These are phyloP conservation scores for Rhizopogon parksii DNA, from an alignment of 1,284 basidiomycete species.

Conservation along the genomic window DNA sequence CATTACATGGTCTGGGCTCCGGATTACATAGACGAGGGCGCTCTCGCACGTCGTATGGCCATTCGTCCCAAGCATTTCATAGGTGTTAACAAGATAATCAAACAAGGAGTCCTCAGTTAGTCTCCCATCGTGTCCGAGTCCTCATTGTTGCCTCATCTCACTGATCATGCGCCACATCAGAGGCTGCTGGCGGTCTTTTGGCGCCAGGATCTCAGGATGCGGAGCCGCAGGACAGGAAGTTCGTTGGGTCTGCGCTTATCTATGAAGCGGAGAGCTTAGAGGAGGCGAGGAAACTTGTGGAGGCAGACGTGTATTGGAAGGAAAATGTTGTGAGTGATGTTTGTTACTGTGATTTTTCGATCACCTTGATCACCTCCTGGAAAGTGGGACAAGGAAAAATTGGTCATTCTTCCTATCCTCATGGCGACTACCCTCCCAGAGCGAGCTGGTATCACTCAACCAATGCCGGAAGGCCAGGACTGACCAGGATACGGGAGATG, in stretches of 20 bases:
- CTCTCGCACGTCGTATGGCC: slow-evolving; percentile 40
- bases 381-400: slow-evolving; percentile 35
- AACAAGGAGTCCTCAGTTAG: slow-evolving; percentile 31
- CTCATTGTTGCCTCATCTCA: slow-evolving; percentile 5
- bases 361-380: neutral
- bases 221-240: slow-evolving; percentile 31
- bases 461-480: slow-evolving; percentile 12
- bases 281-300: slow-evolving; percentile 41
- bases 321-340: slow-evolving; percentile 43
- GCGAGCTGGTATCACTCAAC: slow-evolving; percentile 17
- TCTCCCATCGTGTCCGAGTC: neutral
- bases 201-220: slow-evolving; percentile 35
- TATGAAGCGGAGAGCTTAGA: slow-evolving; percentile 42
- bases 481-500: neutral
- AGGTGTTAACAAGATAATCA: slow-evolving; percentile 34
- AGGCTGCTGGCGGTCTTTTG: slow-evolving; percentile 41
- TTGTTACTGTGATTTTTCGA: slow-evolving; percentile 1
- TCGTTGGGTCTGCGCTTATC: slow-evolving; percentile 46
- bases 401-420: slow-evolving; percentile 37
- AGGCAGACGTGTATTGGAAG: slow-evolving; percentile 49
- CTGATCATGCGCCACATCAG: slow-evolving; percentile 23
- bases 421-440: slow-evolving; percentile 31
- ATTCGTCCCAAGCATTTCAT: slow-evolving; percentile 41
- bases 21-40: slow-evolving; percentile 43
- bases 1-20: slow-evolving; percentile 49